Evolutionary conservation across 2,329 filamentous ascomycete species (phyloP).

Genomic region (Pseudogymnoascus verrucosus): DNA sequence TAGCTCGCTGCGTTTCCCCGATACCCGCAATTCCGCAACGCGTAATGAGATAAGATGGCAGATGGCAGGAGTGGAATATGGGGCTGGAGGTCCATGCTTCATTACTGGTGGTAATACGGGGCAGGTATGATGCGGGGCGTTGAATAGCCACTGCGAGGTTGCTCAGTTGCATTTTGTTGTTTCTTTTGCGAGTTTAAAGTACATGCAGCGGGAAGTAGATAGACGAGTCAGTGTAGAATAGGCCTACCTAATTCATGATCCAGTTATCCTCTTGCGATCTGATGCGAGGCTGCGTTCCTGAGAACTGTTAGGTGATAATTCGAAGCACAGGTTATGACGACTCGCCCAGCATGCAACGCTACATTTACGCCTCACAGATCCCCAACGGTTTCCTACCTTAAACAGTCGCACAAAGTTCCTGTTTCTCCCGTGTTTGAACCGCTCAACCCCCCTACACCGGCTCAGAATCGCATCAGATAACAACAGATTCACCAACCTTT

Average conservation of each 20-base stretch:
- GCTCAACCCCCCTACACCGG: not conserved
- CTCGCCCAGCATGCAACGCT: not conserved
- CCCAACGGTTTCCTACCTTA: slow-evolving; percentile 6
- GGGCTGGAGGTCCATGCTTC: not conserved
- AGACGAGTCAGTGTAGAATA: slow-evolving; percentile 7
- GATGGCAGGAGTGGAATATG: not conserved
- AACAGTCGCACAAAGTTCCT: not conserved
- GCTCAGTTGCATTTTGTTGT: slow-evolving; percentile 3
- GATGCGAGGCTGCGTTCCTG: not conserved
- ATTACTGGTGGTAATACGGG: not conserved
- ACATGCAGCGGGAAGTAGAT: slow-evolving; percentile 5
- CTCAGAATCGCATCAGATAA: not conserved
- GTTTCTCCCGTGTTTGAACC: not conserved
- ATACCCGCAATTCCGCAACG: slow-evolving; percentile 6
- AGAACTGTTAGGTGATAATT: not conserved
- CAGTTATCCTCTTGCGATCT: slow-evolving; percentile 2
- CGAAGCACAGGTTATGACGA: not conserved
- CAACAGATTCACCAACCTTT: not conserved
- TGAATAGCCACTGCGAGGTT: not conserved
- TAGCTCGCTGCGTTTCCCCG: slow-evolving; percentile 2
- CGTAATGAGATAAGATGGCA: slow-evolving; percentile 6
- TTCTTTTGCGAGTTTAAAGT: slow-evolving; percentile 7
- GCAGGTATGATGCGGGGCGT: not conserved
- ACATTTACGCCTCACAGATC: slow-evolving; percentile 6
- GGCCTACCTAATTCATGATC: slow-evolving; percentile 8